Conservation (phyloP, 2,329 filamentous ascomycete species). For the Scolecobasidium constrictum region DNA sequence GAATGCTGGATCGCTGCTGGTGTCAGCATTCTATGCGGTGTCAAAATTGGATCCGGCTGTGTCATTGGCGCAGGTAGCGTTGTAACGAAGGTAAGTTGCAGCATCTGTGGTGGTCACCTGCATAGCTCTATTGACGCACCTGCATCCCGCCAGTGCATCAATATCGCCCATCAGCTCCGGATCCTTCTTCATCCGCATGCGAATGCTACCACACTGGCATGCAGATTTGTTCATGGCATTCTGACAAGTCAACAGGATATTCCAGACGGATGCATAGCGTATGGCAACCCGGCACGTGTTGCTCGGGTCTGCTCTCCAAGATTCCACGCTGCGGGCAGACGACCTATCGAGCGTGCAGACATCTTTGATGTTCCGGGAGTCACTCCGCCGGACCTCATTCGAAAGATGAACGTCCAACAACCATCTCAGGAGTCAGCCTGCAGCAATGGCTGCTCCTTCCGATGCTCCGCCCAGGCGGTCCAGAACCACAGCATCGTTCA, state of each 20-base stretch:
- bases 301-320: not conserved
- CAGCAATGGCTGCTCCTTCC: not conserved
- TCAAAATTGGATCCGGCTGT: constrained; percentile 42
- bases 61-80: constrained; percentile 41
- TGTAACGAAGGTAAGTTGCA: constrained; percentile 31
- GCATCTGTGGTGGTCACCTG: not conserved
- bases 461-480: too few species aligned
- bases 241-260: not conserved
- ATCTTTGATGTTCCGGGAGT: too few species aligned
- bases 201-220: not conserved
- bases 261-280: not conserved
- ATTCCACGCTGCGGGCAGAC: too few species aligned
- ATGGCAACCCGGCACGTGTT: not conserved
- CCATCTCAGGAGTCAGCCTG: too few species aligned
- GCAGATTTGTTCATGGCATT: not conserved
- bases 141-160: too few species aligned
- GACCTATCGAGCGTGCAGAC: too few species aligned
- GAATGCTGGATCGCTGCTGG: constrained; percentile 47
- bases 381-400: too few species aligned
- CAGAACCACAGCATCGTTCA: not conserved
- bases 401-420: too few species aligned
- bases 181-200: too few species aligned
- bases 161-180: too few species aligned
- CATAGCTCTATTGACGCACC: not conserved
- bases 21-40: constrained; percentile 39